phyloP scores from a whole-genome alignment of 1,139 yeast genomes.

The Kodamaea suecica region DNA sequence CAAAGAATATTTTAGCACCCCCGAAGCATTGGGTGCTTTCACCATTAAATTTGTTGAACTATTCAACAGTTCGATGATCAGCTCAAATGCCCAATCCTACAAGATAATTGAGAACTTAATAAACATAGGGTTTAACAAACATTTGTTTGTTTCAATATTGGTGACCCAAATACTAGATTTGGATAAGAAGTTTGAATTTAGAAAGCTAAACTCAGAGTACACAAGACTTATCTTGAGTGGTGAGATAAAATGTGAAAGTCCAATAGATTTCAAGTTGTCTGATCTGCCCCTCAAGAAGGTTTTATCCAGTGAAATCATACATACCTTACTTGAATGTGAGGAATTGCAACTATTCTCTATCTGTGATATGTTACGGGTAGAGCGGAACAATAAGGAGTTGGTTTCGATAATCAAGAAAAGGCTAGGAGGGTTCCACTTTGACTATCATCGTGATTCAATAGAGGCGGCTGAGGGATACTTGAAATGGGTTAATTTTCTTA shows the following conservation, averaged over 20 bases:
- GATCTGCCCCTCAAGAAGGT: background rate
- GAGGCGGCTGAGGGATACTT: constrained; percentile 34
- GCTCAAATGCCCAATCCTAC: constrained; percentile 24
- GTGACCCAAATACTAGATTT: constrained; percentile 22
- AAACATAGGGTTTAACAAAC: constrained; percentile 25
- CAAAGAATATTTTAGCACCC: constrained; percentile 13
- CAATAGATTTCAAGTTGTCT: background rate
- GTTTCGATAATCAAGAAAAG: constrained; percentile 2
- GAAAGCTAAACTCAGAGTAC: constrained; percentile 24
- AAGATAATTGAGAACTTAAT: constrained; percentile 23
- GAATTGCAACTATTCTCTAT: constrained; percentile 17
- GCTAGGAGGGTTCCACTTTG: constrained; percentile 18
- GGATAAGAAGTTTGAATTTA: constrained; percentile 34
- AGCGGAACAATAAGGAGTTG: background rate
- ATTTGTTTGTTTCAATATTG: constrained; percentile 28
- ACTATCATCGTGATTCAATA: constrained; percentile 28
- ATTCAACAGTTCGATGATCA: constrained; percentile 24
- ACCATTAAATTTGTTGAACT: constrained; percentile 56
- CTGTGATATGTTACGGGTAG: constrained; percentile 18
- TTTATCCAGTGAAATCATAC: background rate
- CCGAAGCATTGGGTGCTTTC: constrained; percentile 27
- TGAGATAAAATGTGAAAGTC: background rate
- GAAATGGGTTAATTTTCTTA: constrained; percentile 17
- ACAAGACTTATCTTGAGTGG: constrained; percentile 6
- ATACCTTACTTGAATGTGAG: background rate